Conservation (phyloP, 2,329 filamentous ascomycete species). For the Aspergillus sclerotialis region DNA sequence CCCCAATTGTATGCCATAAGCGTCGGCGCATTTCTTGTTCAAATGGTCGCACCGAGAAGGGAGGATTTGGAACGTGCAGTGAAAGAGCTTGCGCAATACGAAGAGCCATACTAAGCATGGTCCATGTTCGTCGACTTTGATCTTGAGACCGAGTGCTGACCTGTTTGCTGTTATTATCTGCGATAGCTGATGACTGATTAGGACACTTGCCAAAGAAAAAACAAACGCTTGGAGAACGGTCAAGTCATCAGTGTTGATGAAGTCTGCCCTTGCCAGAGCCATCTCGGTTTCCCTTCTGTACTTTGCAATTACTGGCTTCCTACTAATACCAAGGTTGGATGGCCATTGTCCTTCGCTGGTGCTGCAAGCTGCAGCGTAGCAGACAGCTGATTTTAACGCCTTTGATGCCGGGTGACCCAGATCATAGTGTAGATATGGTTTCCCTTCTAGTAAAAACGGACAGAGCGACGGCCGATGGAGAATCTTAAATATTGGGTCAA, state of each 20-base stretch:
- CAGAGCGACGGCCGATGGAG: constrained; percentile 22
- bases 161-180: constrained; percentile 5
- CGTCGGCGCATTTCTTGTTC: constrained; percentile 25
- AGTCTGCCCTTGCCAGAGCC: constrained; percentile 19
- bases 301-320: constrained; percentile 11
- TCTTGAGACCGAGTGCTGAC: constrained; percentile 22
- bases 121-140: constrained; percentile 27
- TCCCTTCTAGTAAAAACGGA: constrained; percentile 16
- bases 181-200: background rate
- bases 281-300: constrained; percentile 18
- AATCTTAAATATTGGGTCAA: constrained; percentile 27
- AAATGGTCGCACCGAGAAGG: constrained; percentile 21
- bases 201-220: constrained; percentile 19
- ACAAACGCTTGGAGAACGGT: constrained; percentile 27
- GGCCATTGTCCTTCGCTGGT: constrained; percentile 17
- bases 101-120: constrained; percentile 25
- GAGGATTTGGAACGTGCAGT: constrained; percentile 20
- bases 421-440: constrained; percentile 24
- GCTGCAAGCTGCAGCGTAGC: constrained; percentile 20
- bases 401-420: constrained; percentile 17
- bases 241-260: constrained; percentile 24
- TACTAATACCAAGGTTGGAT: constrained; percentile 12
- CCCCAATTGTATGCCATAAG: constrained; percentile 23
- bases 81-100: constrained; percentile 25
- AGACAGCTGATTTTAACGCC: constrained; percentile 18